These are phyloP conservation scores for Melampsora abietis-canadensis DNA, from an alignment of 1,284 basidiomycete species.

Conservation along the genomic window DNA sequence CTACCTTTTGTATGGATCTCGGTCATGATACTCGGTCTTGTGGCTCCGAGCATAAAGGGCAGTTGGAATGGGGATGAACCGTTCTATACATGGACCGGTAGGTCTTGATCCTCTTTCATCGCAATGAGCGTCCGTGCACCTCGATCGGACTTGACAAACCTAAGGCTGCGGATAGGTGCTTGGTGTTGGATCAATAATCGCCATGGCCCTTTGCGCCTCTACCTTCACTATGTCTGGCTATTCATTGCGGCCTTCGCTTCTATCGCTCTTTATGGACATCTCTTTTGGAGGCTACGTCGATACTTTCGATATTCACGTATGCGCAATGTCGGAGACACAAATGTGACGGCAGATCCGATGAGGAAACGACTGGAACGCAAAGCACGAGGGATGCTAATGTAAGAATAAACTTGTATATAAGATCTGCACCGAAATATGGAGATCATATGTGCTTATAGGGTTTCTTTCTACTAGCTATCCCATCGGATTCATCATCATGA, in stretches of 20 bases:
- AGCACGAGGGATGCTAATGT: constrained; percentile 39
- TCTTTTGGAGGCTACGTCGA: constrained; percentile 20
- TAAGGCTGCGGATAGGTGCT: constrained; percentile 9
- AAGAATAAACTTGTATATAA: background rate
- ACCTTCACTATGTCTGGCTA: constrained; percentile 39
- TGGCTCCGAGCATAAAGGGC: constrained; percentile 15
- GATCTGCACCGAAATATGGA: background rate
- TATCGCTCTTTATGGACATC: constrained; percentile 38
- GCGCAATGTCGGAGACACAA: background rate
- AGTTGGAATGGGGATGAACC: constrained; percentile 21
- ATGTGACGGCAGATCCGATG: constrained; percentile 6
- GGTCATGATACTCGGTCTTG: constrained; percentile 21
- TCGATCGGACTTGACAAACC: background rate
- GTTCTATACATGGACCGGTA: constrained; percentile 40
- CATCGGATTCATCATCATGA: constrained; percentile 39
- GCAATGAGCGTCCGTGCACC: background rate
- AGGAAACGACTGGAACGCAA: constrained; percentile 32
- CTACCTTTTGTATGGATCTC: constrained; percentile 28
- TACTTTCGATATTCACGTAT: constrained; percentile 17
- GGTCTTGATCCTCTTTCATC: background rate
- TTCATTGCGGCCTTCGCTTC: constrained; percentile 36
- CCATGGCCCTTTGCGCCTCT: constrained; percentile 25
- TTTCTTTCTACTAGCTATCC: constrained; percentile 16
- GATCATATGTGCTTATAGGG: background rate
- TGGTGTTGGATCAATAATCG: constrained; percentile 38